Conservation (phyloP, 345 rosid genomes). For the Triadica sebifera region DNA sequence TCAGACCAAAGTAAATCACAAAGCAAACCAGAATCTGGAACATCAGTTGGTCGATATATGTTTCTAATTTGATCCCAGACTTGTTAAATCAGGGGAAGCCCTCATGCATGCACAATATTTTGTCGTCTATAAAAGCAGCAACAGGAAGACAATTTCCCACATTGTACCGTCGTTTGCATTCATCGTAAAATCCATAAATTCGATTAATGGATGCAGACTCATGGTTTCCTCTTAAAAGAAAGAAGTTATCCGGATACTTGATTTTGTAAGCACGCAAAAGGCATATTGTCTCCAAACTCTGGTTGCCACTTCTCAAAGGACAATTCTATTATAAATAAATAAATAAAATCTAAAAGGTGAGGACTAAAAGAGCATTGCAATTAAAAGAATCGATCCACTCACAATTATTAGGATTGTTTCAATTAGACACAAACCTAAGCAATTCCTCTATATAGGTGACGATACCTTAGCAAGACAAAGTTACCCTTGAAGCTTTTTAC, state of each 20-base stretch:
- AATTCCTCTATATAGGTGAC: not conserved
- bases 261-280: slow-evolving; percentile 85
- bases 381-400: not conserved
- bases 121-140: slow-evolving; percentile 82
- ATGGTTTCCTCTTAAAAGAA: slow-evolving; percentile 81
- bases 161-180: slow-evolving; percentile 83
- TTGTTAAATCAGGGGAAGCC: slow-evolving; percentile 82
- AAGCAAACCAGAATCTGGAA: slow-evolving; percentile 85
- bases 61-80: slow-evolving; percentile 74
- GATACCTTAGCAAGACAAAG: not conserved
- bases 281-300: slow-evolving; percentile 91
- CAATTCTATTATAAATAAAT: not conserved
- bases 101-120: slow-evolving; percentile 94
- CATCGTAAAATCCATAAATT: slow-evolving; percentile 89
- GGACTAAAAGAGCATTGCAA: not conserved
- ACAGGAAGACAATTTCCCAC: slow-evolving; percentile 89
- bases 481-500: not conserved
- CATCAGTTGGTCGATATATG: slow-evolving; percentile 73
- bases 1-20: slow-evolving; percentile 96
- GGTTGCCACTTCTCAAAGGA: slow-evolving; percentile 51
- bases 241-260: slow-evolving; percentile 86
- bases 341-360: not conserved
- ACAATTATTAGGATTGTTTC: not conserved
- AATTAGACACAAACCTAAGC: not conserved
- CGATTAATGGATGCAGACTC: slow-evolving; percentile 88